phyloP scores from a whole-genome alignment of 805 yeast genomes.

The Starmerella cellae region DNA sequence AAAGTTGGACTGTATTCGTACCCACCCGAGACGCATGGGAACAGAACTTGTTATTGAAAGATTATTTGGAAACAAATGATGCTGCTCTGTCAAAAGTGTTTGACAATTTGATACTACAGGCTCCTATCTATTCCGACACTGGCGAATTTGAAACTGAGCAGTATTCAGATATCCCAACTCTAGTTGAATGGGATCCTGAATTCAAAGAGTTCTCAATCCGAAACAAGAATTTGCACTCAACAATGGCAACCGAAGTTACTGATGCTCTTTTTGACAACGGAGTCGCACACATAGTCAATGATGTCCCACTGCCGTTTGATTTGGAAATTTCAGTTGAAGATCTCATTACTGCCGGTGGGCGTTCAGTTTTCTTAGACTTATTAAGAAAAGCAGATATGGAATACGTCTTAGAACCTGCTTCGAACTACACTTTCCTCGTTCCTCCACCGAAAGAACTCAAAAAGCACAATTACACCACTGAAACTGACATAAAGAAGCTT shows the following conservation, averaged over 20 bases:
- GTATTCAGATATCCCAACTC: conserved; percentile 18
- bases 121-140: conserved; percentile 54
- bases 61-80: conserved; percentile 42
- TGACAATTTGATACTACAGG: conserved; percentile 47
- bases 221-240: conserved; percentile 1
- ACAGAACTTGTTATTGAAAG: conserved; percentile 42
- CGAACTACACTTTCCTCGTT: conserved; percentile 49
- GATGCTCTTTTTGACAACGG: conserved; percentile 76
- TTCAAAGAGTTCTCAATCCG: background rate
- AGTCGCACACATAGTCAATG: conserved; percentile 58
- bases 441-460: conserved; percentile 51
- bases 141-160: conserved; percentile 22
- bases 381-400: conserved; percentile 24
- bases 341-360: conserved; percentile 43
- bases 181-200: conserved; percentile 5
- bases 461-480: conserved; percentile 38
- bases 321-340: conserved; percentile 43
- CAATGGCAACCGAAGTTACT: conserved; percentile 21
- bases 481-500: conserved; percentile 24
- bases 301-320: conserved; percentile 43
- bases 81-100: conserved; percentile 41
- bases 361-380: conserved; percentile 35
- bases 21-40: conserved; percentile 74
- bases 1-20: conserved; percentile 62
- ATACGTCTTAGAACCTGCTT: conserved; percentile 31